Conservation (phyloP, 2,329 filamentous ascomycete genomes). For the Aspergillus brunneoviolaceus region DNA sequence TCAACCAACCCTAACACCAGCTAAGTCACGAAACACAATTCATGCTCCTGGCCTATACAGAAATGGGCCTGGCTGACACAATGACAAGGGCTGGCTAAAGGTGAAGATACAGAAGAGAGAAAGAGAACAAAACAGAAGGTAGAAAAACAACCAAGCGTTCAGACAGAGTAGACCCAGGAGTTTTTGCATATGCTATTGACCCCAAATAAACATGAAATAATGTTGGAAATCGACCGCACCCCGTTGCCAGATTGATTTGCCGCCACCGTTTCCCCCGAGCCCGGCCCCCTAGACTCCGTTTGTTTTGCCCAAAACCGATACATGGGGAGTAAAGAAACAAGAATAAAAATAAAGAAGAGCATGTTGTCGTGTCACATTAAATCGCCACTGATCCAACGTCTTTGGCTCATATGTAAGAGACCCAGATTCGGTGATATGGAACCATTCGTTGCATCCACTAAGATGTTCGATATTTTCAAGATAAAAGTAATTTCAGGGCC, state of each 20-base stretch:
- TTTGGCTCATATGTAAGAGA: conserved; percentile 1
- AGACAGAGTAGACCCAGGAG: background rate
- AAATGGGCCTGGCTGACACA: background rate
- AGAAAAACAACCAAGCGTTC: background rate
- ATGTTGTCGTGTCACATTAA: conserved; percentile 21
- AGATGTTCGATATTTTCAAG: too few species aligned
- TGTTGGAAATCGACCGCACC: background rate
- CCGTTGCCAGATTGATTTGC: background rate
- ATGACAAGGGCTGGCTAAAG: background rate
- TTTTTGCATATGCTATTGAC: background rate
- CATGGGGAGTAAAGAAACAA: conserved; percentile 5
- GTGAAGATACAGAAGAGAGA: background rate
- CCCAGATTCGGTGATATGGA: background rate
- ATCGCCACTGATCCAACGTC: conserved; percentile 14
- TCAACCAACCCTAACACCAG: background rate
- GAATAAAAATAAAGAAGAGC: conserved; percentile 11
- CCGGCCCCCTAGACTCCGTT: conserved; percentile 19
- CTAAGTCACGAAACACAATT: background rate
- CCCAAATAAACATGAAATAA: background rate
- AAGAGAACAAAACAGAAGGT: background rate
- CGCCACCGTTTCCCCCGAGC: background rate
- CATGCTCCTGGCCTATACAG: background rate
- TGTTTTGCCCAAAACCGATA: conserved; percentile 12
- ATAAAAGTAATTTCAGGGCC: too few species aligned
- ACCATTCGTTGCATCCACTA: background rate